Percentiles rank a stretch among this genome's conserved stretches.
Evolutionary conservation across 352 stramenopile species (phyloP).

Genomic region (Phytophthora sp.): DNA sequence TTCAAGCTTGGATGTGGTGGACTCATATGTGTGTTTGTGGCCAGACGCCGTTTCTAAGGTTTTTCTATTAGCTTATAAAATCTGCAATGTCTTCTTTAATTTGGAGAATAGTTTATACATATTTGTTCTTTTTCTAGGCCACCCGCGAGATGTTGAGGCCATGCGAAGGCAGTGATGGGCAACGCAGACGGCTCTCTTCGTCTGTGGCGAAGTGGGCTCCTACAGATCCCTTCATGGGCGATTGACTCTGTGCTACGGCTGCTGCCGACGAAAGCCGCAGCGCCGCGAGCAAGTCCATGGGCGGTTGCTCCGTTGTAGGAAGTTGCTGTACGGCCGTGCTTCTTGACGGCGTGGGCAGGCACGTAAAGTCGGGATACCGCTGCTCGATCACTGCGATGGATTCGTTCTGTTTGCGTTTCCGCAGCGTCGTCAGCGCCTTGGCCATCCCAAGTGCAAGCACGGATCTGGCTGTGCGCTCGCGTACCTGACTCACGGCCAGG

Average conservation of each 20-base stretch:
- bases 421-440: conserved; percentile 41
- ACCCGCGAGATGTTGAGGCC: conserved; percentile 22
- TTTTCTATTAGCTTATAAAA: conserved; percentile 38
- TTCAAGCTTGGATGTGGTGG: conserved; percentile 6
- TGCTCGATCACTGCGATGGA: conserved; percentile 65
- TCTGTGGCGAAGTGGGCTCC: conserved; percentile 13
- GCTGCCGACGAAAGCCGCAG: conserved; percentile 31
- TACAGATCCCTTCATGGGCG: conserved; percentile 6
- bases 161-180: conserved; percentile 23
- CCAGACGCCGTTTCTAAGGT: conserved; percentile 21
- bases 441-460: conserved; percentile 49
- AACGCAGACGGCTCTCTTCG: conserved; percentile 30
- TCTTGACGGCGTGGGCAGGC: conserved; percentile 34
- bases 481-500: conserved; percentile 53
- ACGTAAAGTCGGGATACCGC: conserved; percentile 74
- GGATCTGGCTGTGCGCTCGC: conserved; percentile 38
- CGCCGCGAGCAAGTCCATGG: conserved; percentile 39
- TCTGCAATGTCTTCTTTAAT: conserved; percentile 19
- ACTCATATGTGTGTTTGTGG: conserved; percentile 8
- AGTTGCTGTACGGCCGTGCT: conserved; percentile 12
- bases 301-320: conserved; percentile 12
- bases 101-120: conserved; percentile 31
- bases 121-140: conserved; percentile 21
- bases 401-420: conserved; percentile 43
- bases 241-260: conserved; percentile 23